Evolutionary conservation across 169 alveolate species (phyloP), one percentile per base, ranked within the genome.

Genomic region (Eimeria acervulina): DNA sequence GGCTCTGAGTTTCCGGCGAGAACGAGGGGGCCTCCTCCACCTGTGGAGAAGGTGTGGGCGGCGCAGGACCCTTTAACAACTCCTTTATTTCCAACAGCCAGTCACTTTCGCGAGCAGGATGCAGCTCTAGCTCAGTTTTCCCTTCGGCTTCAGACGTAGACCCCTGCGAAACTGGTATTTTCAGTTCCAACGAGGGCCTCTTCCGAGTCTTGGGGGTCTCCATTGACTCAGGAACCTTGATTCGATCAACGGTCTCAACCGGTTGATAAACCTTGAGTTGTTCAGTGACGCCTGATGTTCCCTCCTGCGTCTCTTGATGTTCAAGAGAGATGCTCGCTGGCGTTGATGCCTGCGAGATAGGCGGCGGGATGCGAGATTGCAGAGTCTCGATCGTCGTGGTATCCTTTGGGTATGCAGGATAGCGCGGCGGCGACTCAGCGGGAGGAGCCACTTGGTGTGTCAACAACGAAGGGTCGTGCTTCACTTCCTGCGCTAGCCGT

Each of bases 1-100:
- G 17, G 51, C 33, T n/a, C 38, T 51, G 74, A 6, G 72, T 55
- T 83, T 83, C 91, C 17, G 74, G 74, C 8, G 91, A 83, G 91
- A 47, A 83, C 12, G 51, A 31, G 21, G 31, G 26, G 40, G 72
- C 12, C 6, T 76, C 63, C 19, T 36, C 87, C 4, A 4, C 38
- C 2, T 17, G 38, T 2, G 87, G 63, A 42, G 87, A 76, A 15
- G 87, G 87, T n/a, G 59, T 44, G 23, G 80, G 80, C 80, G 80
- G 80, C 0, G 80, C 5, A 68, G 80, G 44, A 31, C 10, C 87
- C 44, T 26, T 44, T 19, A 76, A 21, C 87, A 76, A 23, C 87
- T 76, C 59, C 38, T 76, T 36, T 10, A 76, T 1, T 21, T 76
- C 63, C 38, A 42, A 7, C 33, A 76, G 33, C 87, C 87, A 76